Evolutionary conservation across 2,329 filamentous ascomycete species (phyloP).

Genomic region (Hymenotorrendiella dingleyae): DNA sequence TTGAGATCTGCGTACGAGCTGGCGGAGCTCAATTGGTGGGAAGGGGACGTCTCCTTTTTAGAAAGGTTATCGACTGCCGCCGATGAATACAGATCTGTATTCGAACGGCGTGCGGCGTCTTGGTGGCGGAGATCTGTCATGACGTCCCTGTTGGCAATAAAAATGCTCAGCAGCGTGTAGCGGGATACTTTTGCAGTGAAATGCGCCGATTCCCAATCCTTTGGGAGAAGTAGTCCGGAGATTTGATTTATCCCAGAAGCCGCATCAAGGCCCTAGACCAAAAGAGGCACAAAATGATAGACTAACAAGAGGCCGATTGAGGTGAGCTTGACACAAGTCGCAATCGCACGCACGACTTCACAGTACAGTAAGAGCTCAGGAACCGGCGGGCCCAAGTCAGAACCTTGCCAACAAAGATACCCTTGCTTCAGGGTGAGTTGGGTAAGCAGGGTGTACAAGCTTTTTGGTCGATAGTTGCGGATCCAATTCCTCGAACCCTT

Average conservation of each 20-base stretch:
- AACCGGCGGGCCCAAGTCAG: too few species aligned
- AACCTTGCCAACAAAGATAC: too few species aligned
- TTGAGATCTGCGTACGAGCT: slow-evolving; percentile 25
- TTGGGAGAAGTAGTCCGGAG: background rate
- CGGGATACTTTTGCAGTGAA: too few species aligned
- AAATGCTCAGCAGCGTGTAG: too few species aligned
- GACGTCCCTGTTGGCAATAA: slow-evolving; percentile 7
- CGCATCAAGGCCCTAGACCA: background rate
- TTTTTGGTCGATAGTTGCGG: too few species aligned
- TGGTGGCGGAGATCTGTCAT: slow-evolving; percentile 14
- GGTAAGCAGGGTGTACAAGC: too few species aligned
- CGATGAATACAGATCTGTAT: slow-evolving; percentile 3
- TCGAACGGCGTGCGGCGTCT: slow-evolving; percentile 7
- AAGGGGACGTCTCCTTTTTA: slow-evolving; percentile 5
- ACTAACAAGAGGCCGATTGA: background rate
- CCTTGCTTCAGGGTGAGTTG: too few species aligned
- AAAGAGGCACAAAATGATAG: background rate
- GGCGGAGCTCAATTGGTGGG: slow-evolving; percentile 22
- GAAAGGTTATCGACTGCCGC: slow-evolving; percentile 5
- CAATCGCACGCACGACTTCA: too few species aligned
- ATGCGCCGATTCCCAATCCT: too few species aligned
- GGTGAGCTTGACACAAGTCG: too few species aligned
- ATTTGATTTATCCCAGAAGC: slow-evolving; percentile 1
- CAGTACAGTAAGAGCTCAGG: too few species aligned
- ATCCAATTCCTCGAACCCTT: too few species aligned